Evolutionary conservation across 345 rosid genomes (phyloP), one percentile per base, ranked within the genome.

Genomic region (Citrus mangshanensis): DNA sequence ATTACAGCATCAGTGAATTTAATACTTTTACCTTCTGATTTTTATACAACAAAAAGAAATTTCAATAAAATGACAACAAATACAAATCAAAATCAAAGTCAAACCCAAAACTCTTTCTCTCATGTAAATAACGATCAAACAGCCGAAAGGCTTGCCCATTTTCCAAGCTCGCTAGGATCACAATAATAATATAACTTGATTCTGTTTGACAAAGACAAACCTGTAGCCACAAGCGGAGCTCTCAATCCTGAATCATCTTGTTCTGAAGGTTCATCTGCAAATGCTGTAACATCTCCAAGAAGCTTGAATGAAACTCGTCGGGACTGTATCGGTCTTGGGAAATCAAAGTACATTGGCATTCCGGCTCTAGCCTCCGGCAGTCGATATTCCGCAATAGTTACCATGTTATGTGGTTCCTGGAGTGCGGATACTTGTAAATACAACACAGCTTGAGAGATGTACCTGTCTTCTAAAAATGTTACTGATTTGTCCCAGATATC

Each of bases 141-240:
- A 35, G 82, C 82, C 1, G 97, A 89, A 65, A 93, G 97, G 71
- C 91, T 92, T 65, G 93, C 95, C 98, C 98, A 95, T 85, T 89
- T 93, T 71, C 98, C 98, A 30, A 89, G 87, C 51, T 28, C 28
- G 0, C 0, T 84, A 63, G 97, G 94, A 86, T 95, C 93, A 6
- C 89, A 91, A 49, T 84, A 88, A 85, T 95, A 89, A 27, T 27
- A 27, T 27, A 27, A 27, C 28, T 27, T 27, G 28, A 27, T 27
- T 27, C 28, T 27, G 28, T 27, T 27, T 18, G 88, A 82, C 84
- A 93, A 81, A 27, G 98, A 93, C 79, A 95, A 64, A 40, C 97
- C 98, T 7, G 90, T 77, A 4, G 97, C 97, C 82, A 89, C 81
- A 18, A 83, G 79, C 14, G 86, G 81, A 66, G 84, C 35, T 34